Conservation (phyloP, 805 yeast genomes). For the Tetrapisispora taiwanensis region DNA sequence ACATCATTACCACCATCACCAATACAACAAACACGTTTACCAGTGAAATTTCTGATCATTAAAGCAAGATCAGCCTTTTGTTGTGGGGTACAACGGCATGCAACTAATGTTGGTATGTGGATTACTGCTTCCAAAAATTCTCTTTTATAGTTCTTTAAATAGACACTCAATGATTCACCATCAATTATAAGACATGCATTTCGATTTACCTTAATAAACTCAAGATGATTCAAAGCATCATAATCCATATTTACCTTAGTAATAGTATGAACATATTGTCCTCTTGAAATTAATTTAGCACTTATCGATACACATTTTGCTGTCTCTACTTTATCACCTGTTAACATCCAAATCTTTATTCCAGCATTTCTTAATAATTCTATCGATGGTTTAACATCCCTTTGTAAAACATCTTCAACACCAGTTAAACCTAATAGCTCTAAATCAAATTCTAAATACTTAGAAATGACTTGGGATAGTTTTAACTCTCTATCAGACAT, state of each 20-base stretch:
- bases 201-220: slow-evolving; percentile 50
- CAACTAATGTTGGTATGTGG: slow-evolving; percentile 81
- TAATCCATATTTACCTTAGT: slow-evolving; percentile 54
- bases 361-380: slow-evolving; percentile 94
- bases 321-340: slow-evolving; percentile 98
- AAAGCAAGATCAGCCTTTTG: slow-evolving; percentile 94
- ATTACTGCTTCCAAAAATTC: slow-evolving; percentile 79
- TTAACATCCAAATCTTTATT: slow-evolving; percentile 95
- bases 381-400: slow-evolving; percentile 82
- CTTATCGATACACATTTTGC: slow-evolving; percentile 97
- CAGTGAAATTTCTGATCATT: slow-evolving; percentile 66
- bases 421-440: slow-evolving; percentile 92
- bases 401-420: slow-evolving; percentile 90
- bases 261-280: slow-evolving; percentile 84
- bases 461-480: slow-evolving; percentile 59
- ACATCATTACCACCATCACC: slow-evolving; percentile 99
- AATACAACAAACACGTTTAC: slow-evolving; percentile 89
- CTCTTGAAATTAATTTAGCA: slow-evolving; percentile 83
- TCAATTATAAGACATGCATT: slow-evolving; percentile 70
- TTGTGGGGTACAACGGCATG: slow-evolving; percentile 97
- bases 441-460: slow-evolving; percentile 68
- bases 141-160: slow-evolving; percentile 47
- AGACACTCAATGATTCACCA: slow-evolving; percentile 79
- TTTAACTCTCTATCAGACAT: slow-evolving; percentile 70
- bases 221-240: slow-evolving; percentile 65